Evolutionary conservation across 495 filamentous ascomycete species (phyloP).

Genomic region (Talaromyces adpressus): DNA sequence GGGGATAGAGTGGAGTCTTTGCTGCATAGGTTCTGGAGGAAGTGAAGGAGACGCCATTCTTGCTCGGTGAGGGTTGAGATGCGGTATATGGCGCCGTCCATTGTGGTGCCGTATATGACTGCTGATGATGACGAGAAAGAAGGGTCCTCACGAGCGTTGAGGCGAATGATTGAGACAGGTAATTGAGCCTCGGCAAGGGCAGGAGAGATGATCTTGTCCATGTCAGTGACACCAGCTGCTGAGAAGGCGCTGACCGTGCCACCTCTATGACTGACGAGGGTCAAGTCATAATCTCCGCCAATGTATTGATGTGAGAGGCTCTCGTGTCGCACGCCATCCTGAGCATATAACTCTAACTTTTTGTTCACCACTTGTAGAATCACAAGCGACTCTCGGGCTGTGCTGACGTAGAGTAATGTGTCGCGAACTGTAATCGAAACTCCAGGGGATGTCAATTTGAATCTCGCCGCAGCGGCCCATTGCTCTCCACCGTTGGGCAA

Average conservation of each 20-base stretch:
- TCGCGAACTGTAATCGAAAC: conserved; percentile 34
- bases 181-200: conserved; percentile 26
- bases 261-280: conserved; percentile 26
- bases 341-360: conserved; percentile 24
- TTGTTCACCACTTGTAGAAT: conserved; percentile 28
- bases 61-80: conserved; percentile 48
- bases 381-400: conserved; percentile 31
- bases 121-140: conserved; percentile 4
- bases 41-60: conserved; percentile 53
- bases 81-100: conserved; percentile 59
- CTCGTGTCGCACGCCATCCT: conserved; percentile 26
- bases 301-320: conserved; percentile 34
- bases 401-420: conserved; percentile 36
- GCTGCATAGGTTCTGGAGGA: conserved; percentile 54
- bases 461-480: conserved; percentile 25
- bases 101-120: conserved; percentile 48
- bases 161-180: conserved; percentile 25
- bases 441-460: conserved; percentile 31
- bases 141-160: conserved; percentile 15
- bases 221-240: conserved; percentile 15
- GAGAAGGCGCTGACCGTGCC: conserved; percentile 28
- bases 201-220: conserved; percentile 18
- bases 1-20: conserved; percentile 32
- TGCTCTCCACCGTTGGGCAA: conserved; percentile 17
- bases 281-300: conserved; percentile 21